Evolutionary conservation across 2,329 filamentous ascomycete species (phyloP), one percentile per base, ranked within the genome.

Genomic region (Ambrosiella xylebori): DNA sequence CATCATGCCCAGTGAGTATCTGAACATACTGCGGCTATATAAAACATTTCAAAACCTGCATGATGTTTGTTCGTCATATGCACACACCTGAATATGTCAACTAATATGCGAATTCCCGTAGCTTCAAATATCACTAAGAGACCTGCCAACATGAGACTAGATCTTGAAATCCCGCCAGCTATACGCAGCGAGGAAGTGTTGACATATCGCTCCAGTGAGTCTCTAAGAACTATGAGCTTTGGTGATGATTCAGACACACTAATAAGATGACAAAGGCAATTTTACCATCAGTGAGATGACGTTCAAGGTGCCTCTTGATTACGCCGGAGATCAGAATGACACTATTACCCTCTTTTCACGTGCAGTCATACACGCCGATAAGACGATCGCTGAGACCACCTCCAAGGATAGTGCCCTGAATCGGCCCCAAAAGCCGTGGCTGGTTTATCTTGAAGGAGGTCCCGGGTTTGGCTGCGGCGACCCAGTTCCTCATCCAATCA

Each of bases 381-480:
- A 73, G 35, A 77, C 79, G 47, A 78, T 84, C 58, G 76, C 75
- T 47, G 69, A 74, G 38, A 65, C 68, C 2, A 68, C 69, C n/a
- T 64, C 68, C 6, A 63, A 65, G 12, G 65, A 66, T 3, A 65
- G 70, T 5, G 69, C 71, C 19, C 65, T 67, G 39, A 68, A 69
- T 37, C 63, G 67, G 12, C 52, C 52, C 2, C 67, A 71, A 57
- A 77, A 76, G 63, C 80, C 79, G 7, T 82, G 76, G 70, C 71
- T 84, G 57, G 76, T 90, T 61, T 95, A 84, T 67, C 77, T 95
- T 12, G 85, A 94, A 71, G 91, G 91, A 62, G 91, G 91, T 0
- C 91, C 90, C 0, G 90, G 90, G 2, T 82, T 85, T 65, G 82
- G 85, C 61, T 90, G 87, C 66, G 74, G 78, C 5, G 74, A 84